Percentiles rank a stretch among this genome's conserved stretches.
These are phyloP conservation scores for Xenoacremonium recifei DNA, from an alignment of 2,329 filamentous ascomycete genomes.

Conservation along the genomic window DNA sequence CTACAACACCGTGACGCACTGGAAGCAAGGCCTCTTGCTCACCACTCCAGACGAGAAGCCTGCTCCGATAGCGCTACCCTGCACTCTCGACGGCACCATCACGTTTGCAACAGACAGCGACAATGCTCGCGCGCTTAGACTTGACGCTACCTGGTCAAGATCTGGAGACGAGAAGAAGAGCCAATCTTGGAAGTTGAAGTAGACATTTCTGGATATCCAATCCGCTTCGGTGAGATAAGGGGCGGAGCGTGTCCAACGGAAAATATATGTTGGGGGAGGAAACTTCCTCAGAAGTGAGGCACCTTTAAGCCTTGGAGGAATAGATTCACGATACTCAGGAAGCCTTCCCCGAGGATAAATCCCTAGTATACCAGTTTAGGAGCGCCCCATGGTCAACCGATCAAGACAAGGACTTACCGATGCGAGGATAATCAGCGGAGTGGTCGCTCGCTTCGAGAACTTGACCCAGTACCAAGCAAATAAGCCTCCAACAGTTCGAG, in stretches of 20 bases:
- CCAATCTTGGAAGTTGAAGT: constrained; percentile 53
- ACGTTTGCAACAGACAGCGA: constrained; percentile 68
- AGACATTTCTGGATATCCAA: constrained; percentile 14
- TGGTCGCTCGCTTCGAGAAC: constrained; percentile 55
- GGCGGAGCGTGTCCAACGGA: too few relatives aligned
- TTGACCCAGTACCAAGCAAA: constrained; percentile 74
- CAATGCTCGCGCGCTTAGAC: constrained; percentile 66
- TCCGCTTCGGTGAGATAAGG: too few relatives aligned
- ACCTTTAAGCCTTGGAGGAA: constrained; percentile 74
- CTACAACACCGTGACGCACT: constrained; percentile 75
- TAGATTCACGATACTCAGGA: constrained; percentile 89
- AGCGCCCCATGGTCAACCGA: constrained; percentile 1
- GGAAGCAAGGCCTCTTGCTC: constrained; percentile 80
- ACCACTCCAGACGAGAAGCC: constrained; percentile 57
- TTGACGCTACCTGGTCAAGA: constrained; percentile 62
- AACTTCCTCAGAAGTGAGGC: constrained; percentile 67
- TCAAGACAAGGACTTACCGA: constrained; percentile 45
- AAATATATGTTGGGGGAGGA: neutral
- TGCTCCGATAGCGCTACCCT: constrained; percentile 48
- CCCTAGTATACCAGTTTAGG: constrained; percentile 48
- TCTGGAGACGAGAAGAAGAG: constrained; percentile 39
- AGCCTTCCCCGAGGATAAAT: constrained; percentile 87
- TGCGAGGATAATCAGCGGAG: constrained; percentile 85
- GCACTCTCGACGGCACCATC: constrained; percentile 64
- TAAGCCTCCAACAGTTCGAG: constrained; percentile 76